Base-by-base conservation (phyloP, 169 alveolate species). In the Cryptosporidium bovis region DNA sequence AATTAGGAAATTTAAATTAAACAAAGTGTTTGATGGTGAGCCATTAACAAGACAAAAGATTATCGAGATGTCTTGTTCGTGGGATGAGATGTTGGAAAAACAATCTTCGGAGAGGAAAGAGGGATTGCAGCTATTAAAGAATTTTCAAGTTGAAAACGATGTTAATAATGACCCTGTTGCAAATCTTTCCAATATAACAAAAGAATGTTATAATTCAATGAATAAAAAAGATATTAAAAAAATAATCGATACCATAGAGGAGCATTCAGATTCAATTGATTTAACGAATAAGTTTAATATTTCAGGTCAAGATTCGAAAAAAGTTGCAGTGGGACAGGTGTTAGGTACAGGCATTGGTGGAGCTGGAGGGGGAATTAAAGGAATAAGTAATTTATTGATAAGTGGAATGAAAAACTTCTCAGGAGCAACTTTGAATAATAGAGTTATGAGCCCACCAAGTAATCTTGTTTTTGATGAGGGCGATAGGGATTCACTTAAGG, bases 1-100 rank as follows among this genome's bases (percentile, higher is more conserved):
- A 10, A 34, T 77, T n/a, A 65, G 71, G 44, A 77, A 77, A 16
- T 50, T 60, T 33, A 77, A 60, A 51, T n/a, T 18, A 8, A 24
- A 13, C 13, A 56, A 77, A 31, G 7, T 60, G 15, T 5, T 12
- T 36, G 71, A 77, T 12, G 40, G 36, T 20, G 71, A 77, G 0
- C 87, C 87, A 16, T 27, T 77, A 29, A 56, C 65, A n/a, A 60
- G 18, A n/a, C 33, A 60, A 7, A 18, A 77, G 15, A 27, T 77
- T 3, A 62, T 77, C n/a, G 44, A 53, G 8, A 77, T 60, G 71
- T 56, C 87, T n/a, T 34, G 50, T 40, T 56, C 24, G 5, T 77
- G 87, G 87, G 16, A 27, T 20, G n/a, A 34, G 18, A 64, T 40
- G 10, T 24, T 77, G 40, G 71, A 58, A 15, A 44, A 1, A 13